Conservation (phyloP, 2,329 filamentous ascomycete species). For the Botryotinia globosa region DNA sequence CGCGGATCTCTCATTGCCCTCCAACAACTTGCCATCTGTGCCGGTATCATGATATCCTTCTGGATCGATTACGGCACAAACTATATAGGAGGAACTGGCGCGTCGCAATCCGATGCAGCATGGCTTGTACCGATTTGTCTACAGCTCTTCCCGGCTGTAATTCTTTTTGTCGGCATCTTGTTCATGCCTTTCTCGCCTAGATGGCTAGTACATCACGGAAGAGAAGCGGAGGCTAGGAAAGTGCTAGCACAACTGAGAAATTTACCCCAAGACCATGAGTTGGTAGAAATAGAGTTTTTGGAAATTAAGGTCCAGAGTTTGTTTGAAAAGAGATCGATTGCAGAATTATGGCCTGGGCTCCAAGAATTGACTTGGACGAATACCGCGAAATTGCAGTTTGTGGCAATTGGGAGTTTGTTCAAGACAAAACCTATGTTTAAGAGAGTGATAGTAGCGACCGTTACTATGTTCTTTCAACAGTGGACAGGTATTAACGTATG, state of each 20-base stretch:
- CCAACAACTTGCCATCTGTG: conserved; percentile 61
- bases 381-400: conserved; percentile 65
- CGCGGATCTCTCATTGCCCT: conserved; percentile 63
- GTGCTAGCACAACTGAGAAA: conserved; percentile 64
- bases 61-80: conserved; percentile 66
- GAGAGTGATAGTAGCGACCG: conserved; percentile 60
- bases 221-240: conserved; percentile 63
- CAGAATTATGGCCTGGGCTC: conserved; percentile 65
- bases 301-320: conserved; percentile 77
- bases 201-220: conserved; percentile 69
- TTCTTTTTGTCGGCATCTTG: conserved; percentile 68
- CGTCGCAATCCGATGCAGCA: conserved; percentile 60
- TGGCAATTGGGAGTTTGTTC: conserved; percentile 64
- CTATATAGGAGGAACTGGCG: conserved; percentile 62
- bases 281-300: conserved; percentile 73
- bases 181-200: conserved; percentile 79
- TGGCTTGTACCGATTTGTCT: conserved; percentile 73
- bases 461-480: conserved; percentile 62
- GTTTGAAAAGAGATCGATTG: conserved; percentile 71
- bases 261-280: conserved; percentile 59
- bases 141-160: conserved; percentile 63
- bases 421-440: conserved; percentile 64
- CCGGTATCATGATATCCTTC: conserved; percentile 54
- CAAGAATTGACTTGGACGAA: conserved; percentile 59
- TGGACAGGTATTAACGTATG: conserved; percentile 46